phyloP scores from a whole-genome alignment of 169 alveolate species.

The Cryptosporidium viatorum region DNA sequence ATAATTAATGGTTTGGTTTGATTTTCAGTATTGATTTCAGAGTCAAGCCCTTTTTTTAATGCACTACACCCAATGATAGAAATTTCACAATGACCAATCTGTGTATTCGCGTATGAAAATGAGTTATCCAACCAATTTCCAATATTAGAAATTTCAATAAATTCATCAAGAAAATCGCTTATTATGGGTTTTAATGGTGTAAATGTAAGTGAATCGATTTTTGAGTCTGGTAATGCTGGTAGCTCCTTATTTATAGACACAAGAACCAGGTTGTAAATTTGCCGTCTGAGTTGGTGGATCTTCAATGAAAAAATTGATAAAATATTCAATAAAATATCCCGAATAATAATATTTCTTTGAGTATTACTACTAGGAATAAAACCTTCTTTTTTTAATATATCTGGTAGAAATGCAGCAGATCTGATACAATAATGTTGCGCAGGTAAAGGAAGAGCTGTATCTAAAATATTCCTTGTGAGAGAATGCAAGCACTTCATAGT shows the following conservation, averaged over 20 bases:
- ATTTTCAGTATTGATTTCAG: neutral
- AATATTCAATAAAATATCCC: conserved; percentile 58
- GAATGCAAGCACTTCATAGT: conserved; percentile 63
- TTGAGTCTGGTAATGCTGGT: conserved; percentile 30
- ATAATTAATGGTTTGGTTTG: conserved; percentile 50
- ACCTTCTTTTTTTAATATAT: conserved; percentile 57
- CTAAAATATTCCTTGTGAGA: conserved; percentile 59
- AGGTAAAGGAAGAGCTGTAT: conserved; percentile 70
- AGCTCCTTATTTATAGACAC: conserved; percentile 32
- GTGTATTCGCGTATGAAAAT: conserved; percentile 65
- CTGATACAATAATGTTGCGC: conserved; percentile 74
- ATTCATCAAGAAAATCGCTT: conserved; percentile 38
- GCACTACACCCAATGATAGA: conserved; percentile 50
- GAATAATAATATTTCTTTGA: conserved; percentile 54
- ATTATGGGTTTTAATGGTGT: conserved; percentile 24
- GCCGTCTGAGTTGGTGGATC: conserved; percentile 70
- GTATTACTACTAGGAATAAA: conserved; percentile 39
- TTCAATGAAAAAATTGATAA: conserved; percentile 57
- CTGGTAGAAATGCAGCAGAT: conserved; percentile 69
- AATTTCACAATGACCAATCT: conserved; percentile 62
- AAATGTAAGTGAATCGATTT: conserved; percentile 9
- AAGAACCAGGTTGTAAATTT: conserved; percentile 52
- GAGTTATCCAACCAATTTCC: conserved; percentile 63
- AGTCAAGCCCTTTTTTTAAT: conserved; percentile 14
- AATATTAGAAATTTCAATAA: conserved; percentile 10